These are phyloP conservation scores for Guadua angustifolia DNA, from an alignment of 176 grass and related monocot species.

Conservation along the genomic window DNA sequence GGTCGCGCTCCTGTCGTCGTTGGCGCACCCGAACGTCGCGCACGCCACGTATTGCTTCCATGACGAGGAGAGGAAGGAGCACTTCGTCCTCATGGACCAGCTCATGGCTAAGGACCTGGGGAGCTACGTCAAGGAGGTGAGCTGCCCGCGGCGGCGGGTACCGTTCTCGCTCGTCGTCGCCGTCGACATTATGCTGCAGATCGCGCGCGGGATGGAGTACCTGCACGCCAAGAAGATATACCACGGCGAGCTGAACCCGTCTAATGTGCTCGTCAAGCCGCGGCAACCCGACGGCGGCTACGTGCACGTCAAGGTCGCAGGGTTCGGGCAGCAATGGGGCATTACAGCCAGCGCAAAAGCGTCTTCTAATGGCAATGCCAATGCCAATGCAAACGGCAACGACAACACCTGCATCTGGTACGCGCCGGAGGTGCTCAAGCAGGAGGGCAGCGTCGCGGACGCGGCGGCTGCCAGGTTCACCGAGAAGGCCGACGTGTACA, in stretches of 20 bases:
- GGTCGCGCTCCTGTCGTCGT: constrained; percentile 63
- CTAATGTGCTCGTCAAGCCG: constrained; percentile 71
- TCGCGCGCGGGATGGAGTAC: constrained; percentile 89
- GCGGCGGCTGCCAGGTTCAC: constrained; percentile 37
- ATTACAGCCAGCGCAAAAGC: constrained; percentile 40
- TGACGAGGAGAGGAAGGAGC: constrained; percentile 84
- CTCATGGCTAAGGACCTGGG: constrained; percentile 78
- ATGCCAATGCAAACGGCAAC: neutral
- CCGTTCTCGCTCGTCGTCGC: constrained; percentile 71
- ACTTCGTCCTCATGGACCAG: constrained; percentile 73
- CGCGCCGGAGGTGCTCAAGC: constrained; percentile 81
- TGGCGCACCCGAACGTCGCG: constrained; percentile 72
- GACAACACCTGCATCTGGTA: constrained; percentile 74
- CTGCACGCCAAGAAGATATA: constrained; percentile 72
- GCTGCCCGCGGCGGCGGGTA: constrained; percentile 52
- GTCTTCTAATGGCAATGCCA: constrained; percentile 5
- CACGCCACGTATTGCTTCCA: constrained; percentile 72
- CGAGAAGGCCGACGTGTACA: constrained; percentile 93
- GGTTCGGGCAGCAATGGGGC: constrained; percentile 52
- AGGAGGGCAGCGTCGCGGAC: constrained; percentile 31
- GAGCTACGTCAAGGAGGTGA: constrained; percentile 69
- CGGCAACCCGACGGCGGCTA: constrained; percentile 62
- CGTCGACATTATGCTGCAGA: constrained; percentile 87
- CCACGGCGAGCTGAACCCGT: constrained; percentile 80
- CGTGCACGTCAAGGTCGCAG: constrained; percentile 75